Conservation (phyloP, 805 yeast genomes). For the Kuraishia hungarica region DNA sequence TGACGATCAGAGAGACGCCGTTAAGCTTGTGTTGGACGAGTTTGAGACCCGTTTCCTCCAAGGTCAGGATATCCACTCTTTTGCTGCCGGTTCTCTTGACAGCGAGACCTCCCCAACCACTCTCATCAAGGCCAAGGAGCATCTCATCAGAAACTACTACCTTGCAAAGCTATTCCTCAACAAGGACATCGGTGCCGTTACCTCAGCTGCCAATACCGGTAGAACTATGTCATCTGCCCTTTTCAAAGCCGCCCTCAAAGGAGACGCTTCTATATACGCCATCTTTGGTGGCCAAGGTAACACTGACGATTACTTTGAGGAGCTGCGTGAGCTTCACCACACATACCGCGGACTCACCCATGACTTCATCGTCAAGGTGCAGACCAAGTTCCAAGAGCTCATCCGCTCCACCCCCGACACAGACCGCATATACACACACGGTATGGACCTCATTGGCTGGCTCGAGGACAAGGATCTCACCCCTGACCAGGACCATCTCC, state of each 20-base stretch:
- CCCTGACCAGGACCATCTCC: constrained; percentile 81
- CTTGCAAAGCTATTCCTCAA: constrained; percentile 23
- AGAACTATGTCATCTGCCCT: constrained; percentile 30
- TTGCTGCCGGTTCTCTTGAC: constrained; percentile 65
- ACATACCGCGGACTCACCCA: constrained; percentile 68
- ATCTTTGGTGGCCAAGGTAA: constrained; percentile 99
- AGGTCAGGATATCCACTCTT: constrained; percentile 78
- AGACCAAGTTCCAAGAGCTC: constrained; percentile 57
- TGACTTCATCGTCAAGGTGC: constrained; percentile 64
- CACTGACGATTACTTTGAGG: constrained; percentile 95
- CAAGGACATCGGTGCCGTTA: constrained; percentile 14
- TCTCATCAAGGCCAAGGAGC: constrained; percentile 55
- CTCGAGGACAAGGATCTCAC: constrained; percentile 75
- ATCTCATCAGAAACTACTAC: constrained; percentile 73
- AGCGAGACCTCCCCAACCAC: constrained; percentile 59
- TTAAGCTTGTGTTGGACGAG: constrained; percentile 65
- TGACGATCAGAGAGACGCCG: constrained; percentile 41
- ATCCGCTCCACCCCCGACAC: constrained; percentile 68
- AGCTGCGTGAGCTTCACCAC: constrained; percentile 76
- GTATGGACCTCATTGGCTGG: constrained; percentile 86
- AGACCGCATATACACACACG: constrained; percentile 86
- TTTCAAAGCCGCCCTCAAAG: constrained; percentile 50
- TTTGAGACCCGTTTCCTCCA: constrained; percentile 75
- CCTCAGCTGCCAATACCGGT: constrained; percentile 14
- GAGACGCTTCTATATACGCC: constrained; percentile 61